Conservation (phyloP, 306 rosid genomes). For the Quercus ilex region DNA sequence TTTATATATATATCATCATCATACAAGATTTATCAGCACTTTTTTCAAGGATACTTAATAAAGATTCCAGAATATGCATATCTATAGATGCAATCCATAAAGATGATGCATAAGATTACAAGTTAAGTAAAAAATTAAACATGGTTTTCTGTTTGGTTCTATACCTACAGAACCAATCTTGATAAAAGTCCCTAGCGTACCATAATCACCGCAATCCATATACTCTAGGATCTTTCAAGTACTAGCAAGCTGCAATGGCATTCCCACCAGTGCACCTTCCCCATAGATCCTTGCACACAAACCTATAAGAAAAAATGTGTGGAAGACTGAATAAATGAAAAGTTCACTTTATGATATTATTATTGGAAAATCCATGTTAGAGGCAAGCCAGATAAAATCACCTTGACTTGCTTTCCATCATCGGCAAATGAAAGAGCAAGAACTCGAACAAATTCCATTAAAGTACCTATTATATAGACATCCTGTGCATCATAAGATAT, state of each 20-base stretch:
- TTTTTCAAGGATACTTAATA: too few relatives aligned
- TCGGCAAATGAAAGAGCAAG: constrained; percentile 93
- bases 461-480: constrained; percentile 91
- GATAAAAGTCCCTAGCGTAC: constrained; percentile 76
- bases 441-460: constrained; percentile 76
- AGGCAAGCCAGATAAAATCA: constrained; percentile 28
- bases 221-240: constrained; percentile 72
- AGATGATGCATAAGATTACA: constrained; percentile 10
- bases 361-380: neutral
- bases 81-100: constrained; percentile 4
- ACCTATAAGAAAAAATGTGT: constrained; percentile 48
- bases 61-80: constrained; percentile 15
- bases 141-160: constrained; percentile 8
- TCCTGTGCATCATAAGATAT: constrained; percentile 54
- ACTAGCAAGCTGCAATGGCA: constrained; percentile 97
- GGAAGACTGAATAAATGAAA: constrained; percentile 14
- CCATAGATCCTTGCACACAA: constrained; percentile 98
- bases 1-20: neutral
- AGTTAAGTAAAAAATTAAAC: neutral
- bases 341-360: neutral
- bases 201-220: constrained; percentile 98
- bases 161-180: constrained; percentile 85
- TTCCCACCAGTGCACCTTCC: constrained; percentile 90
- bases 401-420: constrained; percentile 92
- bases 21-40: neutral